These are phyloP conservation scores for Naganishia sp. DNA, from an alignment of 1,284 basidiomycete genomes.

Conservation along the genomic window DNA sequence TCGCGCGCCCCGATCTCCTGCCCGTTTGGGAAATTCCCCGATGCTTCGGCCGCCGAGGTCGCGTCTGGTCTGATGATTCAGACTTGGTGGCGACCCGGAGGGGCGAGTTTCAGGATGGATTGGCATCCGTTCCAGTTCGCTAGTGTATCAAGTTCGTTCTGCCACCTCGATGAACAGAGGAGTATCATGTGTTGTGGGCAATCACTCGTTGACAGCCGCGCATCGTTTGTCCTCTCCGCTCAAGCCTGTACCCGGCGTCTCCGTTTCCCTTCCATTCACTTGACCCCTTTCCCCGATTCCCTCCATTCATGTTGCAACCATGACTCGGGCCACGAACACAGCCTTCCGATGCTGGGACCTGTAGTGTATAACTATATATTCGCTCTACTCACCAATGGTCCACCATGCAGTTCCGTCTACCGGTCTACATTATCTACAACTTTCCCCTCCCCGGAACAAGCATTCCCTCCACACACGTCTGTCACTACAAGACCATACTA, in stretches of 20 bases:
- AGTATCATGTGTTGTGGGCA: no score
- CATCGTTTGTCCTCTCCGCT: slow-evolving; percentile 2
- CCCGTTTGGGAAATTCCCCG: no score
- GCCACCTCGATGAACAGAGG: no score
- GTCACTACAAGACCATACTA: background rate
- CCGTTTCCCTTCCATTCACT: background rate
- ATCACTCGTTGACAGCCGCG: no score
- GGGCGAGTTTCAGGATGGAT: no score
- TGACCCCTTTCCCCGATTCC: slow-evolving; percentile 15
- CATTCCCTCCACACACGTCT: background rate
- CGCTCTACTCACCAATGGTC: background rate
- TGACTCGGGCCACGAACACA: background rate
- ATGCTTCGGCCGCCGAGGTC: no score
- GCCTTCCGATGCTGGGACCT: background rate
- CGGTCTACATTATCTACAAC: background rate
- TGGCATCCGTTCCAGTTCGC: no score
- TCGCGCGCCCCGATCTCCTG: no score
- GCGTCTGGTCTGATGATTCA: no score
- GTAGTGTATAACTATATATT: background rate
- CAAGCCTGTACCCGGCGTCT: background rate
- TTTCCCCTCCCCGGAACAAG: background rate
- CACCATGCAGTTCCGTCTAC: no score
- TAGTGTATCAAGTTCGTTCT: no score
- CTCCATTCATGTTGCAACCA: background rate
- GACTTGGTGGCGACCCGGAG: no score